Conservation (phyloP, 1,284 basidiomycete genomes). For the Neotropicomus parvogracilis region DNA sequence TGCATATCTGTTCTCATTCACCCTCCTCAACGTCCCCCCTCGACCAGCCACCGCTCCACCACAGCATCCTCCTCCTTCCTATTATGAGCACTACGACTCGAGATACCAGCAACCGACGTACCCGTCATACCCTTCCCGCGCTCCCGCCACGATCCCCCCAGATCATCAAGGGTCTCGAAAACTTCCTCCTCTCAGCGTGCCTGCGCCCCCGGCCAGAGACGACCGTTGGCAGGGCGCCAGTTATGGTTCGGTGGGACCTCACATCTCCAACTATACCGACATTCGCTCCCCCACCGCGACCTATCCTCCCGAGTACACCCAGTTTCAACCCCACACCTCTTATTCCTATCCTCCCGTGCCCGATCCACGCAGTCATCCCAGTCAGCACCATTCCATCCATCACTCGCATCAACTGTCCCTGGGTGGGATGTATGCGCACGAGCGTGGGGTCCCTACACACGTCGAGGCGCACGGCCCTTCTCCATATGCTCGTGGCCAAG, state of each 20-base stretch:
- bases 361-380: conserved; percentile 29
- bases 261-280: conserved; percentile 34
- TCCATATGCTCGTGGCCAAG: conserved; percentile 40
- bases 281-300: conserved; percentile 56
- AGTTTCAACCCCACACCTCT: conserved; percentile 34
- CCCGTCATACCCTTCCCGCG: conserved; percentile 45
- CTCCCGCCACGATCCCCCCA: conserved; percentile 44
- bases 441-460: conserved; percentile 33
- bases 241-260: conserved; percentile 38
- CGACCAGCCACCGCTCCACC: conserved; percentile 36
- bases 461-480: conserved; percentile 36
- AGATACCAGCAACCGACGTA: conserved; percentile 53
- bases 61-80: conserved; percentile 43
- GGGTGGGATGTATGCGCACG: conserved; percentile 23
- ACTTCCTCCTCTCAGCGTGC: conserved; percentile 46
- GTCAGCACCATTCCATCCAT: conserved; percentile 27
- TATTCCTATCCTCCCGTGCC: conserved; percentile 37
- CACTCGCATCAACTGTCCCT: conserved; percentile 31
- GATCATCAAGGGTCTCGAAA: conserved; percentile 43
- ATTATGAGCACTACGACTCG: conserved; percentile 54
- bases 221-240: conserved; percentile 45
- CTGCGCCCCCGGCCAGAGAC: conserved; percentile 30
- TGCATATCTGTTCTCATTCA: neutral
- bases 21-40: conserved; percentile 9
- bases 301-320: conserved; percentile 46